Evolutionary conservation across 352 stramenopile species (phyloP).

Genomic region (Globisporangium megalacanthum): DNA sequence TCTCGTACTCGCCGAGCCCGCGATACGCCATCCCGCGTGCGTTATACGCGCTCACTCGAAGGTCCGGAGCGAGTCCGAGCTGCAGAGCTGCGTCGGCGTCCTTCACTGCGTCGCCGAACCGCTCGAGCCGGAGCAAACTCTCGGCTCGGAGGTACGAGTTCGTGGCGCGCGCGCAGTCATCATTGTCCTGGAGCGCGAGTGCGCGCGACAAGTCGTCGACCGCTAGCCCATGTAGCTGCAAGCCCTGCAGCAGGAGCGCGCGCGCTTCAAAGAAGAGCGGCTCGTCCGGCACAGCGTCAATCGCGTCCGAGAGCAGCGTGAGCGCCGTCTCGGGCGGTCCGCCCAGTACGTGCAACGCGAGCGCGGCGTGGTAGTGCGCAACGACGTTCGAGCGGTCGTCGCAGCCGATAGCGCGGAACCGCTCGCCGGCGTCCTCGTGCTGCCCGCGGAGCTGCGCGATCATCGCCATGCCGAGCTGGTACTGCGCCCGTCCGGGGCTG

Average conservation of each 20-base stretch:
- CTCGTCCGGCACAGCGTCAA: conserved; percentile 49
- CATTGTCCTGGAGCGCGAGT: conserved; percentile 13
- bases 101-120: conserved; percentile 35
- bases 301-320: conserved; percentile 38
- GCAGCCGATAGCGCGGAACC: conserved; percentile 32
- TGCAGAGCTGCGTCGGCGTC: conserved; percentile 29
- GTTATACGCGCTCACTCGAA: conserved; percentile 35
- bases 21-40: conserved; percentile 47
- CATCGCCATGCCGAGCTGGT: conserved; percentile 72
- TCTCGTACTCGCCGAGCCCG: conserved; percentile 51
- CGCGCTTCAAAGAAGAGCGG: conserved; percentile 54
- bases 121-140: conserved; percentile 35
- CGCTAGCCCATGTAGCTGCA: conserved; percentile 37
- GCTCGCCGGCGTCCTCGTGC: conserved; percentile 27
- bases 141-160: conserved; percentile 42
- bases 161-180: neutral
- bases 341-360: conserved; percentile 45
- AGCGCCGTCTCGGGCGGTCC: conserved; percentile 37
- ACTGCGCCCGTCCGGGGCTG: conserved; percentile 29
- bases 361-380: conserved; percentile 59
- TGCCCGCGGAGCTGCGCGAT: conserved; percentile 59
- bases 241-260: conserved; percentile 54
- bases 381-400: conserved; percentile 32
- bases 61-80: conserved; percentile 23
- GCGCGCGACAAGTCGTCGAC: conserved; percentile 46